Conservation (phyloP, 2,329 filamentous ascomycete species). For the Dryadomyces quercivorus region DNA sequence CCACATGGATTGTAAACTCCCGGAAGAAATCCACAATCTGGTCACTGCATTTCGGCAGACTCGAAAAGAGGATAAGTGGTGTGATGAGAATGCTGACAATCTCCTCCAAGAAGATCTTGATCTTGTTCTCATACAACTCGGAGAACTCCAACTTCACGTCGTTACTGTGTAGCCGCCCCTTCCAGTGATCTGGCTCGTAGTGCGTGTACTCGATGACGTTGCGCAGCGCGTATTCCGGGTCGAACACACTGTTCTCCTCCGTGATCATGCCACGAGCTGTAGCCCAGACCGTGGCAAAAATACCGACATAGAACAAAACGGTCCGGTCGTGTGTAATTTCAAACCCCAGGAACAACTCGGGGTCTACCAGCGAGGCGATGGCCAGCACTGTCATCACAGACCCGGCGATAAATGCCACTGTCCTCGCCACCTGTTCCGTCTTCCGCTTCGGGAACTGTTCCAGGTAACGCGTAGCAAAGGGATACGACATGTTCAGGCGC, state of each 20-base stretch:
- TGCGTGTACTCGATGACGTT: constrained; percentile 90
- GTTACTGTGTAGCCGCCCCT: constrained; percentile 78
- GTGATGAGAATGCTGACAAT: constrained; percentile 86
- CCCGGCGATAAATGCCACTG: constrained; percentile 77
- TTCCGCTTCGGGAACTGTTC: constrained; percentile 96
- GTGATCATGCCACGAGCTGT: constrained; percentile 72
- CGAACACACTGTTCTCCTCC: constrained; percentile 79
- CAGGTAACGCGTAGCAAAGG: constrained; percentile 82
- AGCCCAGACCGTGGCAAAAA: constrained; percentile 75
- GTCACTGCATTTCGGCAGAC: constrained; percentile 77
- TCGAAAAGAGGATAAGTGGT: constrained; percentile 77
- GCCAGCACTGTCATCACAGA: constrained; percentile 78
- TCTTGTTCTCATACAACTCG: constrained; percentile 79
- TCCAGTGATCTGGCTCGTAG: constrained; percentile 83
- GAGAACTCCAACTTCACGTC: constrained; percentile 89
- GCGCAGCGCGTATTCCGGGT: constrained; percentile 78
- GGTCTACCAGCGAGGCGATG: constrained; percentile 74
- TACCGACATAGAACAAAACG: constrained; percentile 77
- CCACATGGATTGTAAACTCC: constrained; percentile 93
- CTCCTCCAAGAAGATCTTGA: constrained; percentile 86
- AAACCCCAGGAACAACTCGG: constrained; percentile 81
- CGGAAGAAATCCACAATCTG: constrained; percentile 96
- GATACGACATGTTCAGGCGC: constrained; percentile 85
- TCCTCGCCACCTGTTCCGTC: constrained; percentile 71
- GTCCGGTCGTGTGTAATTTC: constrained; percentile 84